Base-by-base conservation (phyloP, 805 yeast genomes). In the Alloascoidea africana region DNA sequence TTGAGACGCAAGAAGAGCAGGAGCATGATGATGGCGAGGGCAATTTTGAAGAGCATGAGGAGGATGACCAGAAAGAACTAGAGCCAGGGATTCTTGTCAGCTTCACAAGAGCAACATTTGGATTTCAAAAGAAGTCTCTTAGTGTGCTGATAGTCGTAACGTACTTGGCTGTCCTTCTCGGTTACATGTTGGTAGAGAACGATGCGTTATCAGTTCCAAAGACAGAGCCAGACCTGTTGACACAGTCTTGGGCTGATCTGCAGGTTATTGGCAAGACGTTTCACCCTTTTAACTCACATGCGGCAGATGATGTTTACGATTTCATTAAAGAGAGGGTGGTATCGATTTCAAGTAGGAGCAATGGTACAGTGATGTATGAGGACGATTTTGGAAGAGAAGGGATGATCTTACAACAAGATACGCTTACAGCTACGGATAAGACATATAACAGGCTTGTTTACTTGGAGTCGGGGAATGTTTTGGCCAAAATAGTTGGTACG, bases 261-360 rank as follows among this genome's bases (percentile, higher is more conserved):
- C 93, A 85, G 52, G 52, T 57, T 3, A 76, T 87, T 6, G 79
- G 91, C 0, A 49, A 58, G 19, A 52, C 64, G 17, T 75, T 73
- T 38, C 96, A 87, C 56, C 85, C 96, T 1, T 87, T 80, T 55
- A 72, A 74, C 16, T 77, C 94, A 0, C 72, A 63, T 41, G 82
- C 76, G 11, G 86, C 84, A 55, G 89, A 79, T 53, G 62, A 61
- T 19, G 85, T 86, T 11, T 89, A 80, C 53, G 77, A 74, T 44
- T 81, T 76, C 49, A 53, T 87, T 33, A 43, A 64, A 17, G 43
- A 53, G 3, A 62, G 74, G 43, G 67, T 70, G 3, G 45, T 49
- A 5, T 41, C 50, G 3, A 46, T 71, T 3, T 53, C 66, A n/a
- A 38, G 38, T 27, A 14, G 46, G 3, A 37, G 43, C 5, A 53